Conservation (phyloP, 768 basidiomycete genomes). For the Pholiota conissans region DNA sequence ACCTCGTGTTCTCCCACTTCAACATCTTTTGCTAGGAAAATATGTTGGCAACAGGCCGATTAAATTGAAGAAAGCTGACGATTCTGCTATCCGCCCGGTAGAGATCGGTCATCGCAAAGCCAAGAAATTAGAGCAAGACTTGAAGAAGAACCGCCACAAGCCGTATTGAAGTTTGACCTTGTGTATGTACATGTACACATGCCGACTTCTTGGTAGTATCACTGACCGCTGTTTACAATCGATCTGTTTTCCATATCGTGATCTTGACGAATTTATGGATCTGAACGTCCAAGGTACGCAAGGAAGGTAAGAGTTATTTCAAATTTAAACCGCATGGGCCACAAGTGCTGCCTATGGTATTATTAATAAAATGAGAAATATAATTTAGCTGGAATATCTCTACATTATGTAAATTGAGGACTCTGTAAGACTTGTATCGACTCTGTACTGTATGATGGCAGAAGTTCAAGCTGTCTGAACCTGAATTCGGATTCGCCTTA, state of each 20-base stretch:
- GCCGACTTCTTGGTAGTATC: slow-evolving; percentile 13
- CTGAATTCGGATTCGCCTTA: no score
- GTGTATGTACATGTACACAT: slow-evolving; percentile 24
- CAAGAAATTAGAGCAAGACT: slow-evolving; percentile 82
- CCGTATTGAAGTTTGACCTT: slow-evolving; percentile 55
- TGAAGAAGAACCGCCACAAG: slow-evolving; percentile 89
- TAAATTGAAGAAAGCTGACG: slow-evolving; percentile 92
- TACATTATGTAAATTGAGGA: no score
- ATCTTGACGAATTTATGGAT: background rate
- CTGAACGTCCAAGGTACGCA: background rate
- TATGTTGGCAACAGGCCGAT: slow-evolving; percentile 99
- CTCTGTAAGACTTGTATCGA: no score
- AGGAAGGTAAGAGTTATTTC: background rate
- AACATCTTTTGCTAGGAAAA: slow-evolving; percentile 56
- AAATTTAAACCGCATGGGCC: no score
- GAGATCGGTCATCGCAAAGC: slow-evolving; percentile 94
- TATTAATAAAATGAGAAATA: no score
- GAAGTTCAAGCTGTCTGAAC: no score
- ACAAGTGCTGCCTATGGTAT: no score
- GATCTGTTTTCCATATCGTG: background rate
- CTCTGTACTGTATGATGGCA: no score
- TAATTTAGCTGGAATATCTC: background rate
- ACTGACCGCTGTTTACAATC: slow-evolving; percentile 16
- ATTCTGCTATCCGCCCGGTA: slow-evolving; percentile 82
- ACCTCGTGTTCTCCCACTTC: background rate